Evolutionary conservation across 768 basidiomycete genomes (phyloP), one percentile per base, ranked within the genome.

Genomic region (Gloeostereum incarnatum): DNA sequence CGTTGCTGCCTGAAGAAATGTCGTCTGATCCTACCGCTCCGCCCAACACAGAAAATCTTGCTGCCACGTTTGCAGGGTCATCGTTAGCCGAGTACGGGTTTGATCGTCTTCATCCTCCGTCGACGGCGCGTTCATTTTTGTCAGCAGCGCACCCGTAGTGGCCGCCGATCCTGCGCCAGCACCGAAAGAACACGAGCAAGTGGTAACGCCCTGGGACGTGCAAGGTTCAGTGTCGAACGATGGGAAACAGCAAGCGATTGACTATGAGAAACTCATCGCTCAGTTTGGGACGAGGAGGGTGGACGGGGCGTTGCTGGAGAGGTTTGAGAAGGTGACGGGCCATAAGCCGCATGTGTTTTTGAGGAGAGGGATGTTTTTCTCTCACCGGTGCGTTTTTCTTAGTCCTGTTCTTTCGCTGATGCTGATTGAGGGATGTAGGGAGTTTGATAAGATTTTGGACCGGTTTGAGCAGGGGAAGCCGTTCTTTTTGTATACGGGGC

Each of bases 161-260:
- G n/a, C n/a, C n/a, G n/a, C n/a, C n/a, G n/a, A n/a, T n/a, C n/a
- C n/a, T n/a, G n/a, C n/a, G n/a, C n/a, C n/a, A n/a, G n/a, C n/a
- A n/a, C n/a, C n/a, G n/a, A n/a, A n/a, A n/a, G n/a, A n/a, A n/a
- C n/a, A n/a, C 36, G 69, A 66, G 35, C 93, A 97, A 57, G 69
- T 91, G 38, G 81, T 99, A 31, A 98, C 96, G 0, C 96, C 96
- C 11, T 99, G 96, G 88, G 91, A 97, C 48, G 96, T 98, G 5
- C 84, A 94, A 49, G 96, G 94, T 36, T 81, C 78, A 20, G 82
- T 96, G 7, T 75, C 86, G 4, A 71, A 63, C 16, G 90, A 96
- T 50, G 96, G 96, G 39, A 82, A 85, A 52, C 82, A 96, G 63
- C 80, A 80, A 39, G 91, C 77, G 36, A 97, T 98, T 59, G 88